Conservation (phyloP, 2,329 filamentous ascomycete genomes). For the Apiospora marii region DNA sequence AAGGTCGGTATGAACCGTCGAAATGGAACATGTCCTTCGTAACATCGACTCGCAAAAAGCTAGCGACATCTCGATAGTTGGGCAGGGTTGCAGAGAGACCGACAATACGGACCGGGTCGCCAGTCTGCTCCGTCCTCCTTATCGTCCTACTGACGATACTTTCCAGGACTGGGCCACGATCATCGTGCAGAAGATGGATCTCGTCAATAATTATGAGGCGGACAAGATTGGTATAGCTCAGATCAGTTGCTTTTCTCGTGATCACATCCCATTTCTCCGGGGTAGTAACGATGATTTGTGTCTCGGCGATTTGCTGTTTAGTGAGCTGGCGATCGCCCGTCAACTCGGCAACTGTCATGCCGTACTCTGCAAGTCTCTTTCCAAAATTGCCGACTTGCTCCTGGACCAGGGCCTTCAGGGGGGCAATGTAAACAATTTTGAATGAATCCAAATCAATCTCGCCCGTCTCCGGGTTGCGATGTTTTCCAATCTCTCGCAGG, state of each 20-base stretch:
- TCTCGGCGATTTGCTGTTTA: slow-evolving; percentile 97
- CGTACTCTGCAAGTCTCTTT: slow-evolving; percentile 86
- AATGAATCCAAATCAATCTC: slow-evolving; percentile 95
- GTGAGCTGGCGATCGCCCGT: slow-evolving; percentile 98
- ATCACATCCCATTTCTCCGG: slow-evolving; percentile 99
- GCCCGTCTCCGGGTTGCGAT: slow-evolving; percentile 87
- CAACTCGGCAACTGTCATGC: slow-evolving; percentile 91
- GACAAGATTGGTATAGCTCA: slow-evolving; percentile 97
- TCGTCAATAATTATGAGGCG: slow-evolving; percentile 96
- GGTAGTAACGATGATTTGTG: slow-evolving; percentile 97
- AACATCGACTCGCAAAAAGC: slow-evolving; percentile 89
- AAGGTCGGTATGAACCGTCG: slow-evolving; percentile 91
- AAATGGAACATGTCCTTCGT: slow-evolving; percentile 93
- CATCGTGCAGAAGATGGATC: slow-evolving; percentile 96
- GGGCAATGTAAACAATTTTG: slow-evolving; percentile 98
- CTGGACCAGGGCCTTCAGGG: slow-evolving; percentile 92
- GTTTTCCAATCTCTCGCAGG: slow-evolving; percentile 94
- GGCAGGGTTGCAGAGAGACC: slow-evolving; percentile 94
- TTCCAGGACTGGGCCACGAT: slow-evolving; percentile 94
- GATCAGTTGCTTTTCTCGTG: slow-evolving; percentile 94
- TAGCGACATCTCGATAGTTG: slow-evolving; percentile 95
- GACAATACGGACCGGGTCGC: slow-evolving; percentile 89
- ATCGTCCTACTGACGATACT: slow-evolving; percentile 97
- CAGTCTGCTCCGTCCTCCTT: slow-evolving; percentile 90
- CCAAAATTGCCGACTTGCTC: slow-evolving; percentile 99